Base-by-base conservation (phyloP, 352 stramenopile genomes). In the Phytophthora constricta region DNA sequence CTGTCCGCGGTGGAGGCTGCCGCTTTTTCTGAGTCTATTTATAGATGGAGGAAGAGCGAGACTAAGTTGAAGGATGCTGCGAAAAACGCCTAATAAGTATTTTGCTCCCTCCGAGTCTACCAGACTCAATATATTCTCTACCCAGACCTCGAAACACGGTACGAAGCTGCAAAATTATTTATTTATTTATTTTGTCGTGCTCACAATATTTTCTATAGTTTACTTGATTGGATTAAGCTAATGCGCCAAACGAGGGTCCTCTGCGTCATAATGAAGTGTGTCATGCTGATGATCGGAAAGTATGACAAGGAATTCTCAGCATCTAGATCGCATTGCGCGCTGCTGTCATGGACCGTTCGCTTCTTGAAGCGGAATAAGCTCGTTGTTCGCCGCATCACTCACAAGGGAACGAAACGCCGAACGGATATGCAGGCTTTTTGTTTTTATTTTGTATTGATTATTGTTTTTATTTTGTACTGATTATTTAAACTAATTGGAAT, bases 281-380 rank as follows among this genome's bases (percentile, higher is more conserved):
- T 59, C 13, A 59, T 59, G 23, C 5, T 59, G 23, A 59, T 59
- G n/a, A 59, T 59, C 8, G 52, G 14, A 14, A 59, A 49, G 22
- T 59, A 49, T 25, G 20, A 59, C 25, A 20, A 19, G 7, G 25
- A 1, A 7, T 59, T 59, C n/a, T 22, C 52, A 5, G 11, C n/a
- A 8, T 34, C 52, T 11, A 13, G 52, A 14, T 49, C 34, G 3
- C 25, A 14, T 25, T 10, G 19, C 19, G 20, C 43, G 3, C 23
- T 59, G 0, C 37, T 34, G 16, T 39, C 22, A 17, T 59, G 34
- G 52, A 39, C 25, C 23, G n/a, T 59, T 16, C 52, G 52, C 37
- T 49, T 59, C 37, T 27, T 59, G 7, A 59, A 49, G 52, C 34
- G 52, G 5, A 59, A 59, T 23, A 34, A 59, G 11, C 41, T 59